Evolutionary conservation across 2,329 filamentous ascomycete genomes (phyloP).

Genomic region (Alternaria tenuissima): DNA sequence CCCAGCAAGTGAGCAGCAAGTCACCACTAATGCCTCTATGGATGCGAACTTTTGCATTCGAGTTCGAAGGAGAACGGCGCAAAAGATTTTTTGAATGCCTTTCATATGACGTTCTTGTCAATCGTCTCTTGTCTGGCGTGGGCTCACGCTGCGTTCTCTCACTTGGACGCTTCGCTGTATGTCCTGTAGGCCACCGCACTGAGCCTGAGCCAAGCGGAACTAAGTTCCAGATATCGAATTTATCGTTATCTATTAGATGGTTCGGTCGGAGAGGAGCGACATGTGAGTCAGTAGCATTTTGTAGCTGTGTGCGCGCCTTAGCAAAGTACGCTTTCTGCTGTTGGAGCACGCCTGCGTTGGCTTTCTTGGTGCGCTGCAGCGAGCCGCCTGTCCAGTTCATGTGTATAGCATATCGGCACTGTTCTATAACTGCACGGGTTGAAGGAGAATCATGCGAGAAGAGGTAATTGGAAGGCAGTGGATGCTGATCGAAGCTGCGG

Average conservation of each 20-base stretch:
- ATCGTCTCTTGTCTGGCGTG: slow-evolving; percentile 2
- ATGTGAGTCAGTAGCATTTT: slow-evolving; percentile 25
- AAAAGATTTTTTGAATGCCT: background rate
- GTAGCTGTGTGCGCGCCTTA: slow-evolving; percentile 47
- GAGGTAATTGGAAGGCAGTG: background rate
- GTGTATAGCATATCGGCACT: background rate
- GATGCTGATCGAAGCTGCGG: background rate
- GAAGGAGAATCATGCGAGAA: background rate
- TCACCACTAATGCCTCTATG: slow-evolving; percentile 5
- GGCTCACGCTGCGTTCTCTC: background rate
- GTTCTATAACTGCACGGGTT: background rate
- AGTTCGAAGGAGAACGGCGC: background rate
- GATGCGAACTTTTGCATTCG: background rate
- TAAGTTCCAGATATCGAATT: slow-evolving; percentile 11
- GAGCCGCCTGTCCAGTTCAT: slow-evolving; percentile 63
- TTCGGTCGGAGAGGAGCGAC: slow-evolving; percentile 34
- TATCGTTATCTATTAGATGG: slow-evolving; percentile 28
- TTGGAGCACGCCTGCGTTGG: slow-evolving; percentile 46
- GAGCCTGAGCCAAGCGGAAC: slow-evolving; percentile 17
- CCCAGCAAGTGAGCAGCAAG: background rate
- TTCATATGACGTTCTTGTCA: background rate
- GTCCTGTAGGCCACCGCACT: slow-evolving; percentile 20
- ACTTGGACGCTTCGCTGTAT: slow-evolving; percentile 7
- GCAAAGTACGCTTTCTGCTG: slow-evolving; percentile 59
- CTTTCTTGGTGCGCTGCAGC: slow-evolving; percentile 50